These are phyloP conservation scores for Chaetomium cochliodes DNA, from an alignment of 495 filamentous ascomycete genomes.

Conservation along the genomic window DNA sequence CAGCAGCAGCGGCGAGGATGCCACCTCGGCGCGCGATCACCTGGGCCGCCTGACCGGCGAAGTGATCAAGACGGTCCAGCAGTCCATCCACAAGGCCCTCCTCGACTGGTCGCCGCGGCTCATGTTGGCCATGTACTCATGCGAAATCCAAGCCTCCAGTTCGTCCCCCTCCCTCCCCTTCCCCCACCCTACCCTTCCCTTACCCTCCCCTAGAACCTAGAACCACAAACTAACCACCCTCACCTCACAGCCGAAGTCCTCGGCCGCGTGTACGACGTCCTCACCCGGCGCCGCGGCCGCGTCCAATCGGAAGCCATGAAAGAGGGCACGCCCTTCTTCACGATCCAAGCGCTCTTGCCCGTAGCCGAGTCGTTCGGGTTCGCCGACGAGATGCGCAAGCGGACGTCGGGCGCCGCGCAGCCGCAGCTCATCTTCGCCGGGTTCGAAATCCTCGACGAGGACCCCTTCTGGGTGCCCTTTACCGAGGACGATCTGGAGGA, in stretches of 20 bases:
- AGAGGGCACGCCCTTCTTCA: conserved; percentile 95
- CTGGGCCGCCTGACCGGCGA: conserved; percentile 87
- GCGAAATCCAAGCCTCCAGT: conserved; percentile 95
- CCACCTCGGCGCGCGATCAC: conserved; percentile 58
- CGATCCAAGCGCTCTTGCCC: conserved; percentile 79
- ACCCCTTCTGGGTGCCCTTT: conserved; percentile 96
- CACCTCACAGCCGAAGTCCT: conserved; percentile 74
- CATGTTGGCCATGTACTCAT: conserved; percentile 96
- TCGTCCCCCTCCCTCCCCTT: conserved; percentile 36
- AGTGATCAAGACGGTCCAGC: conserved; percentile 80
- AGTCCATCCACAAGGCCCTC: conserved; percentile 83
- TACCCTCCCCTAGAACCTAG: conserved; percentile 13
- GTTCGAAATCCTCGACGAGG: conserved; percentile 85
- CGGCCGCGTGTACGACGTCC: conserved; percentile 88
- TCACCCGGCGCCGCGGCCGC: conserved; percentile 84
- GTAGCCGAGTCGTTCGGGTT: conserved; percentile 96
- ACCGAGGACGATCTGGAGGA: conserved; percentile 98
- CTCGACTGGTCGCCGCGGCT: conserved; percentile 93
- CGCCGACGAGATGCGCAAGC: conserved; percentile 90
- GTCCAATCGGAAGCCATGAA: conserved; percentile 89
- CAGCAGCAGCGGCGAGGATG: conserved; percentile 49
- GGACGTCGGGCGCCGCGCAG: conserved; percentile 83
- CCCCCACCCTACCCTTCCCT: not conserved
- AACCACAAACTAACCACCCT: conserved; percentile 12
- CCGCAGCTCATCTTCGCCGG: conserved; percentile 93